These are phyloP conservation scores for Xylaria intraflava DNA, from an alignment of 495 filamentous ascomycete species.

Conservation along the genomic window DNA sequence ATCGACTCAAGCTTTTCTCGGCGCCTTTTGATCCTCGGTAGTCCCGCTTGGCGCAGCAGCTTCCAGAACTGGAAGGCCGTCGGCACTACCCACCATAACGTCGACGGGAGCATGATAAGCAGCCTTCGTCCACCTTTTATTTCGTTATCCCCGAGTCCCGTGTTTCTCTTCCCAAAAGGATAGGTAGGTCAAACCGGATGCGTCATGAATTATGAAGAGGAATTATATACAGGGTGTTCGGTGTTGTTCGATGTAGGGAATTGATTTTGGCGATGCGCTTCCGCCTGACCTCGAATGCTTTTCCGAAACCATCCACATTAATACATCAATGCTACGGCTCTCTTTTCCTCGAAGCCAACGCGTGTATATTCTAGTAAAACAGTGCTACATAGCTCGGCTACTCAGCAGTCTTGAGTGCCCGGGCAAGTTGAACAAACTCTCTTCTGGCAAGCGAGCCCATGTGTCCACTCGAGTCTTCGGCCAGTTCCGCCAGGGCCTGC, in stretches of 20 bases:
- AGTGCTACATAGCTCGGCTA: background rate
- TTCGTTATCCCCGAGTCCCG: background rate
- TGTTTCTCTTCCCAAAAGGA: no score
- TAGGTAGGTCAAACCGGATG: no score
- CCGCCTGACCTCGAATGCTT: background rate
- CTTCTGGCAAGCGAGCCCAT: background rate
- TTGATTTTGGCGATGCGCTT: background rate
- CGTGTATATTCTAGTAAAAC: background rate
- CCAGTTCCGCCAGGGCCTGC: background rate
- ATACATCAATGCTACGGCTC: background rate
- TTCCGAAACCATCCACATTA: background rate
- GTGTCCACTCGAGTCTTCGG: background rate
- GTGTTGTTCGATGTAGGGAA: background rate
- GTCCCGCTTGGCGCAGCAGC: slow-evolving; percentile 6
- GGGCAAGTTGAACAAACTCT: slow-evolving; percentile 1
- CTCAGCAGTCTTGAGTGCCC: background rate
- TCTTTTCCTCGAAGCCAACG: no score
- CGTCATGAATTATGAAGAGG: no score
- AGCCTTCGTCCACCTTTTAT: background rate
- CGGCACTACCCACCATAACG: no score
- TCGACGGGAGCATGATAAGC: no score
- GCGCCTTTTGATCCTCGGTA: background rate
- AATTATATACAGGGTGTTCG: background rate
- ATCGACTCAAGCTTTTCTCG: background rate
- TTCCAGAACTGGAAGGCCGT: slow-evolving; percentile 8